Evolutionary conservation across 306 rosid species (phyloP).

Genomic region (Rosa persica): DNA sequence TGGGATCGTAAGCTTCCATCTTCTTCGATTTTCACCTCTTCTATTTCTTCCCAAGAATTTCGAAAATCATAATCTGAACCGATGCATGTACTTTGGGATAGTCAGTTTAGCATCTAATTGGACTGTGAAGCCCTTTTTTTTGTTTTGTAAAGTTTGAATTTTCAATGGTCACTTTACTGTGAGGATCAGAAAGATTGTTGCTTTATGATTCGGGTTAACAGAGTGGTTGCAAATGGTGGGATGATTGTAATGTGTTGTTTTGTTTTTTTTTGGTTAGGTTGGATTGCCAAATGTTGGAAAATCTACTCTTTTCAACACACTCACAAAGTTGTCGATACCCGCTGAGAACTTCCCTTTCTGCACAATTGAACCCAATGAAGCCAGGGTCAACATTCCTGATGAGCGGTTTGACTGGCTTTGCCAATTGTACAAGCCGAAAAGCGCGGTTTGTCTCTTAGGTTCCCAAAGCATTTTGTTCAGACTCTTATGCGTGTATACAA

Average conservation of each 20-base stretch:
- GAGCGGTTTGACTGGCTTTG: slow-evolving; percentile 99
- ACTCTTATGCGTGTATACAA: not conserved
- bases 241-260: slow-evolving; percentile 1
- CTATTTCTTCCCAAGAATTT: not conserved
- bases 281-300: slow-evolving; percentile 99
- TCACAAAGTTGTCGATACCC: slow-evolving; percentile 84
- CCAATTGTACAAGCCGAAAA: slow-evolving; percentile 83
- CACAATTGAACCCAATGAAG: slow-evolving; percentile 98
- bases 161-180: not conserved
- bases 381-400: slow-evolving; percentile 88
- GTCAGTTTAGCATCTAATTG: not conserved
- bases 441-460: slow-evolving; percentile 57
- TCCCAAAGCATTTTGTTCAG: not conserved
- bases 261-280: slow-evolving; percentile 51
- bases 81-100: no score
- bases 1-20: slow-evolving; percentile 60
- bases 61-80: no score
- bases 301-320: slow-evolving; percentile 93
- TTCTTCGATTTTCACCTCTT: not conserved
- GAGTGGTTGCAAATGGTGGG: not conserved
- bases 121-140: no score
- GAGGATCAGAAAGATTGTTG: not conserved
- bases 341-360: slow-evolving; percentile 99
- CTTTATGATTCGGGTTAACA: not conserved
- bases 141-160: not conserved